phyloP scores from a whole-genome alignment of 371 early-diverging fungal species.

The Mortierella sp. region DNA sequence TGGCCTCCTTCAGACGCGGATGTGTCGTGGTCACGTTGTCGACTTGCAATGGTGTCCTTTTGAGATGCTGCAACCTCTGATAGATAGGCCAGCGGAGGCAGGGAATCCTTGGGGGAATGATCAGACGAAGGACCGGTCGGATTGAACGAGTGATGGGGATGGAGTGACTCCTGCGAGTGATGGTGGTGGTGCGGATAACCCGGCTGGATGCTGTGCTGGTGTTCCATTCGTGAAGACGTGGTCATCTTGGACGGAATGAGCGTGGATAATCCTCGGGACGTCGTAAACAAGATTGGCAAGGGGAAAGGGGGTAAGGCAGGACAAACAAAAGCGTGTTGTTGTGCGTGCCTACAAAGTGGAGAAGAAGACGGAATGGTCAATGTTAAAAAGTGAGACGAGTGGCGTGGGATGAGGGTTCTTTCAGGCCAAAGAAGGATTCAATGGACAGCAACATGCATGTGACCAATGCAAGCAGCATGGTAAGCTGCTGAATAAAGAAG shows the following conservation, averaged over 20 bases:
- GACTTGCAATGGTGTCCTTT: not conserved
- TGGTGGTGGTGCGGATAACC: slow-evolving; percentile 9
- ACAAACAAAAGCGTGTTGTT: too few relatives aligned
- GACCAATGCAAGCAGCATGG: too few relatives aligned
- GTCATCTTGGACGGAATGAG: slow-evolving; percentile 10
- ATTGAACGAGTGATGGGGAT: slow-evolving; percentile 21
- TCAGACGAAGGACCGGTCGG: not conserved
- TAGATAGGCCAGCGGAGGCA: slow-evolving; percentile 22
- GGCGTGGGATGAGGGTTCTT: too few relatives aligned
- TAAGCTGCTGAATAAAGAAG: too few relatives aligned
- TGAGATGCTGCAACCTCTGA: slow-evolving; percentile 12
- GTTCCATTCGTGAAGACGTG: slow-evolving; percentile 33
- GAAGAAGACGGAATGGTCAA: too few relatives aligned
- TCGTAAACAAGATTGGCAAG: too few relatives aligned
- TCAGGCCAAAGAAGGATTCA: too few relatives aligned
- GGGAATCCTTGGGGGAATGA: not conserved
- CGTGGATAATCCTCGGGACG: not conserved
- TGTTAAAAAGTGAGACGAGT: too few relatives aligned
- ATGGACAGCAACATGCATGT: too few relatives aligned
- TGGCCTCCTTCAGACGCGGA: not conserved
- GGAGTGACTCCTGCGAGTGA: slow-evolving; percentile 9
- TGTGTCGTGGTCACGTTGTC: not conserved
- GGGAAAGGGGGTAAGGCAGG: too few relatives aligned
- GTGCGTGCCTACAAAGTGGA: too few relatives aligned
- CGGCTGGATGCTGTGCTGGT: slow-evolving; percentile 19